Base-by-base conservation (phyloP, 129 eudicot genomes). In the Daucus carota region DNA sequence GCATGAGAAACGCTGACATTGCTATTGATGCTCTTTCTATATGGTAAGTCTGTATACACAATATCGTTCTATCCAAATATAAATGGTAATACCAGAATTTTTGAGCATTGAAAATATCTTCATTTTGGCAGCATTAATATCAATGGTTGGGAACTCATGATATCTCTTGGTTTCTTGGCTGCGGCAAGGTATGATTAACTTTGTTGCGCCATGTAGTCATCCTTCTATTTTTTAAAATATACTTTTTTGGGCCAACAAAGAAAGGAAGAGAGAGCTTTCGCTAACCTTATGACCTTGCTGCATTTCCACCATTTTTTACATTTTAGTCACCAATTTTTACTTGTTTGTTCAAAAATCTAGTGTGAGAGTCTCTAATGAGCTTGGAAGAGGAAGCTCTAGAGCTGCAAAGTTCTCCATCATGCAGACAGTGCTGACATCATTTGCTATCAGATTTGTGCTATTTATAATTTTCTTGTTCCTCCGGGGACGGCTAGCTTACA, bases 341-440 rank as follows among this genome's bases (percentile, higher is more conserved):
- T 4, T 17, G 76, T 29, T 24, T 73, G 40, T 14, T 8, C 38
- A 8, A 73, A 29, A 2, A 47, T 18, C 13, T 46, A 86, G 90
- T 31, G 90, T 86, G 22, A 77, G 90, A 9, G 87, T 86, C 14
- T 79, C 90, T 11, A 86, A 86, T 74, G 90, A 86, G 78, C 87
- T 86, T 10, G 90, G 90, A 72, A 81, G 77, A 43, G 90, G 90
- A 34, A 76, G 80, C 78, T 77, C 86, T 3, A 79, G 34, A 47
- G 82, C 87, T 31, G 88, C 87, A 31, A 86, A 79, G 41, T 86
- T 86, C 71, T 81, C 90, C 22, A 84, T 84, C 16, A 5, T 73
- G 67, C 59, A 46, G 24, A 79, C 72, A 44, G 84, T 84, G 33
- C 41, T 79, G 31, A 84, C 82, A 44, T 86, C 90, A 18, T 66